Evolutionary conservation across 805 yeast genomes (phyloP).

Genomic region (Saturnispora serradocipensis): DNA sequence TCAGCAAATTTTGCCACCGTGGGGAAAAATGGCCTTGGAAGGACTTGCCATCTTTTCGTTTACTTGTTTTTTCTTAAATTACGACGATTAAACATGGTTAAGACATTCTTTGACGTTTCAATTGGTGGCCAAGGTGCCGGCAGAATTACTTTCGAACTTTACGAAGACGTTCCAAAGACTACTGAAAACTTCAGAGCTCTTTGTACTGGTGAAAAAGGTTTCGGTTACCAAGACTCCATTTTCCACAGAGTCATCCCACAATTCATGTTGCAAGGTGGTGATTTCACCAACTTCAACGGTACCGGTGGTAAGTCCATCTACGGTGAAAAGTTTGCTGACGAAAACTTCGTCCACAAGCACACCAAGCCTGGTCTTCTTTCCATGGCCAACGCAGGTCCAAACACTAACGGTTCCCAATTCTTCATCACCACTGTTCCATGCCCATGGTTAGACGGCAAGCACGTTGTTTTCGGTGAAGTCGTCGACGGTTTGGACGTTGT

Average conservation of each 20-base stretch:
- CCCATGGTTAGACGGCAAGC: slow-evolving; percentile 74
- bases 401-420: slow-evolving; percentile 88
- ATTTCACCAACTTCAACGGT: slow-evolving; percentile 79
- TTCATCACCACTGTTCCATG: slow-evolving; percentile 75
- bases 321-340: slow-evolving; percentile 52
- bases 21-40: background rate
- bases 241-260: slow-evolving; percentile 97
- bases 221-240: slow-evolving; percentile 72
- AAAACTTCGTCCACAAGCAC: slow-evolving; percentile 67
- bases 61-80: background rate
- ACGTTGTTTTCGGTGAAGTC: slow-evolving; percentile 73
- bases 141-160: slow-evolving; percentile 75
- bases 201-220: slow-evolving; percentile 91
- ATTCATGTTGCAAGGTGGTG: slow-evolving; percentile 97
- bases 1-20: background rate
- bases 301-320: slow-evolving; percentile 88
- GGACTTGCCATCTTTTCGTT: background rate
- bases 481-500: slow-evolving; percentile 59
- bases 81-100: slow-evolving; percentile 23
- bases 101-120: slow-evolving; percentile 36
- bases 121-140: slow-evolving; percentile 30
- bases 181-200: slow-evolving; percentile 75
- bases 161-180: slow-evolving; percentile 82
- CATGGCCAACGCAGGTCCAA: slow-evolving; percentile 92
- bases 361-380: slow-evolving; percentile 74